These are phyloP conservation scores for Psidium guajava DNA, from an alignment of 345 rosid genomes.

Conservation along the genomic window DNA sequence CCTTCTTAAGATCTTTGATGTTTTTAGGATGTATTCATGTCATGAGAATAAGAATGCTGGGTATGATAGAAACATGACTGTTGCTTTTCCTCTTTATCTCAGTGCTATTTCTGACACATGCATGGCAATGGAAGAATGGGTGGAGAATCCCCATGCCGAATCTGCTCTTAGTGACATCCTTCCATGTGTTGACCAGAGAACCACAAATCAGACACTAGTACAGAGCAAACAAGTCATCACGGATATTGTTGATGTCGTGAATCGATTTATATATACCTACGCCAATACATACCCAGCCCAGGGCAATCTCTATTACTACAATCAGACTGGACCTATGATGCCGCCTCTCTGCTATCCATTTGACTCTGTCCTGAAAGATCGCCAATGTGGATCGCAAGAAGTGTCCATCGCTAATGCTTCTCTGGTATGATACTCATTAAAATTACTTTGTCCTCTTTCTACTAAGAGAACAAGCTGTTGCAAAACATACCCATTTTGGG, in stretches of 20 bases:
- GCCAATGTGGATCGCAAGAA: conserved; percentile 52
- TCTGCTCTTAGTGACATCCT: conserved; percentile 89
- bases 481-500: neutral
- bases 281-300: conserved; percentile 71
- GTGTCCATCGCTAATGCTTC: conserved; percentile 78
- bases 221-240: conserved; percentile 91
- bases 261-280: conserved; percentile 60
- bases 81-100: conserved; percentile 6
- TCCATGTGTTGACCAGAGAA: conserved; percentile 84
- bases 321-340: conserved; percentile 82
- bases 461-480: neutral
- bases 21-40: neutral
- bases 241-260: conserved; percentile 67
- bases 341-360: conserved; percentile 87
- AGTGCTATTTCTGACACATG: conserved; percentile 87
- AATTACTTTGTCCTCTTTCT: neutral
- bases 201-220: conserved; percentile 75
- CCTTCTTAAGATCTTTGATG: neutral
- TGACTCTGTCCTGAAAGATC: conserved; percentile 46
- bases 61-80: neutral
- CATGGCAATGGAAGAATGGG: conserved; percentile 94
- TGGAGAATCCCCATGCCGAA: conserved; percentile 73
- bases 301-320: conserved; percentile 38
- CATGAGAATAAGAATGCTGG: neutral
- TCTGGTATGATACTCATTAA: conserved; percentile 26